These are phyloP conservation scores for Metschnikowia koreensis DNA, from an alignment of 805 yeast species.

Conservation along the genomic window DNA sequence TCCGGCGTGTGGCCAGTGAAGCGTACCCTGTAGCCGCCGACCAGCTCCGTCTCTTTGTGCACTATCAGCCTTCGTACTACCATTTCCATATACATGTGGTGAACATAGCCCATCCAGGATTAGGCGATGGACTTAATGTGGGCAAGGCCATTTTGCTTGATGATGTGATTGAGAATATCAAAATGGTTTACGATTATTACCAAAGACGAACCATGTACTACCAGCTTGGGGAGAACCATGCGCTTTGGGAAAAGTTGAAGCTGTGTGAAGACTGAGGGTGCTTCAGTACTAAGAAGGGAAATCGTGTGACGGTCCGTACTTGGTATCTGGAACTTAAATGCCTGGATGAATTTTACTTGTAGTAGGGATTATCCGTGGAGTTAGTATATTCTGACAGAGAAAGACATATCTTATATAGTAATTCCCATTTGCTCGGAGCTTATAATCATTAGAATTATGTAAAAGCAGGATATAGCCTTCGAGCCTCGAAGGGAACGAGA, in stretches of 20 bases:
- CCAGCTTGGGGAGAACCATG: slow-evolving; percentile 73
- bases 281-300: not conserved
- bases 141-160: slow-evolving; percentile 85
- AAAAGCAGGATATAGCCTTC: too few species aligned
- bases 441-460: too few species aligned
- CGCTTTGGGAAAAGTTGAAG: slow-evolving; percentile 50
- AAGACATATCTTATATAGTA: too few species aligned
- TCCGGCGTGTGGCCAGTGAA: slow-evolving; percentile 44
- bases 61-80: slow-evolving; percentile 94
- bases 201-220: slow-evolving; percentile 58
- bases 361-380: too few species aligned
- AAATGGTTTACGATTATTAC: slow-evolving; percentile 58
- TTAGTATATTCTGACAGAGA: too few species aligned
- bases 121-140: slow-evolving; percentile 62
- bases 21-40: slow-evolving; percentile 46
- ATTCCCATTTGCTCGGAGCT: too few species aligned
- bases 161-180: slow-evolving; percentile 73
- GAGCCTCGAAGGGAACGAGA: too few species aligned
- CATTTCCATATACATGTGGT: slow-evolving; percentile 94
- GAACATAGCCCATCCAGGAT: slow-evolving; percentile 64
- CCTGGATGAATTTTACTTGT: too few species aligned
- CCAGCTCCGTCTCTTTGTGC: slow-evolving; percentile 74
- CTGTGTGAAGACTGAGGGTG: not conserved
- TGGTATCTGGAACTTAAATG: too few species aligned
- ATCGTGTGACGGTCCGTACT: too few species aligned